Evolutionary conservation across 2,329 filamentous ascomycete species (phyloP).

Genomic region (Nothopassalora personata): DNA sequence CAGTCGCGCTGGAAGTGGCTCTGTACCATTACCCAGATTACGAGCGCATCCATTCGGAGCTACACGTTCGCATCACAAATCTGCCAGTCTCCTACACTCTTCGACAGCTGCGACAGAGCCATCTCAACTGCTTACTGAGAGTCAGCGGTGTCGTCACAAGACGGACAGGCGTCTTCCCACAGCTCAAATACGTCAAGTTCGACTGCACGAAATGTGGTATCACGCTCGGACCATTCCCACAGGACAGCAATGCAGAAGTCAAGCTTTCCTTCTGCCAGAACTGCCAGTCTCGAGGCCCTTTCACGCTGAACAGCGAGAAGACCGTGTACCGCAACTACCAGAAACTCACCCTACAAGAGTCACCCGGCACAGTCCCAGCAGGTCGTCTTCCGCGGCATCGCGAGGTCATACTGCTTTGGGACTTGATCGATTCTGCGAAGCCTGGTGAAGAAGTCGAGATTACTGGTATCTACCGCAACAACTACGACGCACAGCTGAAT

Average conservation of each 20-base stretch:
- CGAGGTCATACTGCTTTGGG: slow-evolving; percentile 93
- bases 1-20: slow-evolving; percentile 93
- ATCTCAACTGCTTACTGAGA: slow-evolving; percentile 90
- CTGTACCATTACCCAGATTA: slow-evolving; percentile 96
- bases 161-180: slow-evolving; percentile 90
- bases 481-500: slow-evolving; percentile 95
- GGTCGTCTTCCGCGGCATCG: slow-evolving; percentile 88
- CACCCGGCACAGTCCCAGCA: slow-evolving; percentile 91
- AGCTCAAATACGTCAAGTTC: slow-evolving; percentile 98
- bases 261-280: slow-evolving; percentile 95
- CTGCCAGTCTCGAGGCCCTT: slow-evolving; percentile 91
- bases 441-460: slow-evolving; percentile 97
- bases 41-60: slow-evolving; percentile 93
- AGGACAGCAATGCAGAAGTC: slow-evolving; percentile 93
- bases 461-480: slow-evolving; percentile 95
- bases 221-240: slow-evolving; percentile 91
- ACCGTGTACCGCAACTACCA: slow-evolving; percentile 99
- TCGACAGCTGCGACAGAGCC: slow-evolving; percentile 87
- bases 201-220: slow-evolving; percentile 90
- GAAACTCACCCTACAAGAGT: slow-evolving; percentile 94
- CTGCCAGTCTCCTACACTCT: slow-evolving; percentile 92
- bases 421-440: slow-evolving; percentile 93
- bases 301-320: slow-evolving; percentile 93
- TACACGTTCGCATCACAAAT: slow-evolving; percentile 94
- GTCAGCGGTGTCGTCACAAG: slow-evolving; percentile 94